Conservation (phyloP, 2,329 filamentous ascomycete species). For the Diaporthe ilicicola region DNA sequence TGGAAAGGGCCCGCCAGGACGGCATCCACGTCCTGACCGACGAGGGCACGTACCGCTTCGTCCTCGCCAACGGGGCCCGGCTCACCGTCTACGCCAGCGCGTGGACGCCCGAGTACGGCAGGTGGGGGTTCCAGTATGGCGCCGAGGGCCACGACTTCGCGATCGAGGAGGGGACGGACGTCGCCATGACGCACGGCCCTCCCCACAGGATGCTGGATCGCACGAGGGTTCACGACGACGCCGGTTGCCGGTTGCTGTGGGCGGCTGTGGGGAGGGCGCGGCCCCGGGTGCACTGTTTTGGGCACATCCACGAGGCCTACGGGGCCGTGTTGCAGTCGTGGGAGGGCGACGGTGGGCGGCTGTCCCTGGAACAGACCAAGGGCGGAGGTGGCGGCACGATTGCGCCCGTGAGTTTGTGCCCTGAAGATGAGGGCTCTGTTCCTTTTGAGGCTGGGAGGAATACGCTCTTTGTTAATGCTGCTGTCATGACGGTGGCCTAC, state of each 20-base stretch:
- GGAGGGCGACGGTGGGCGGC: neutral
- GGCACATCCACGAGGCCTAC: slow-evolving; percentile 29
- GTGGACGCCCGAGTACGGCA: slow-evolving; percentile 31
- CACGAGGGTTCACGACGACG: slow-evolving; percentile 14
- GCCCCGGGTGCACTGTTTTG: slow-evolving; percentile 31
- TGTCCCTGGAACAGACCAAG: neutral
- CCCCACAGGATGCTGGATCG: slow-evolving; percentile 24
- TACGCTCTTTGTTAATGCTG: slow-evolving; percentile 69
- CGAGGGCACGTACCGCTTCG: slow-evolving; percentile 29
- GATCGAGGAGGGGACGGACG: slow-evolving; percentile 22
- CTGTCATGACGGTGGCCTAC: slow-evolving; percentile 57
- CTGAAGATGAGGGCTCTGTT: slow-evolving; percentile 43
- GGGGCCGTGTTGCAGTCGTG: slow-evolving; percentile 18
- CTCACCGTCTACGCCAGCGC: slow-evolving; percentile 31
- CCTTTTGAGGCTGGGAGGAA: slow-evolving; percentile 47
- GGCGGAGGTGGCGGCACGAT: neutral
- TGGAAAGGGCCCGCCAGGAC: slow-evolving; percentile 21
- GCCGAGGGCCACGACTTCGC: slow-evolving; percentile 24
- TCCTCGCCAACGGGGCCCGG: slow-evolving; percentile 26
- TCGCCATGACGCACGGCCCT: slow-evolving; percentile 30
- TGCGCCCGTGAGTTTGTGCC: slow-evolving; percentile 50
- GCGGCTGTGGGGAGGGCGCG: slow-evolving; percentile 13
- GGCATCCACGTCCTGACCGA: slow-evolving; percentile 19
- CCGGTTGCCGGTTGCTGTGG: slow-evolving; percentile 20
- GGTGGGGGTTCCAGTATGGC: slow-evolving; percentile 29